phyloP scores from a whole-genome alignment of 2,329 filamentous ascomycete genomes.

The Calonectria naviculata region DNA sequence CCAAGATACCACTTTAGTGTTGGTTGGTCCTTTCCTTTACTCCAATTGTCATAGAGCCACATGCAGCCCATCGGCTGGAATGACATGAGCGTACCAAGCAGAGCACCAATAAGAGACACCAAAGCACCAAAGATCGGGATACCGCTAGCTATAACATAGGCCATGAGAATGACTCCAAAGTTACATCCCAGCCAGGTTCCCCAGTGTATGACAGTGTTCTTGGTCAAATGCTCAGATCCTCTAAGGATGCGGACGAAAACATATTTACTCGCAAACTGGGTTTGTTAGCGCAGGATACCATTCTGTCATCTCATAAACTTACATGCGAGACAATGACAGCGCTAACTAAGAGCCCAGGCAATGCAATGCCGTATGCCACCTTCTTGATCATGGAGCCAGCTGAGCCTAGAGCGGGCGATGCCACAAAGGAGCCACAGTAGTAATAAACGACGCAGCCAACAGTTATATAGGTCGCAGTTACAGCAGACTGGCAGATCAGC shows the following conservation, averaged over 20 bases:
- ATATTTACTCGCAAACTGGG: neutral
- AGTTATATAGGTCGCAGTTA: conserved; percentile 45
- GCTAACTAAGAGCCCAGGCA: conserved; percentile 42
- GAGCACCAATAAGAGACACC: conserved; percentile 44
- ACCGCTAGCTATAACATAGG: conserved; percentile 40
- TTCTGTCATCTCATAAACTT: neutral
- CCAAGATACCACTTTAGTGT: conserved; percentile 23
- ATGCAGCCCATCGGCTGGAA: conserved; percentile 43
- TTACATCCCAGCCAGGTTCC: conserved; percentile 45
- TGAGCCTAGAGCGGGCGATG: conserved; percentile 57
- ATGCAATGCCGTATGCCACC: conserved; percentile 52
- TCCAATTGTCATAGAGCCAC: conserved; percentile 44
- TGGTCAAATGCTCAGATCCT: conserved; percentile 43
- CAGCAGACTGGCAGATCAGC: conserved; percentile 37
- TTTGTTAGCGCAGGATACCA: neutral
- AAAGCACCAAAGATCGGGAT: conserved; percentile 40
- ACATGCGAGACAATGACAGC: neutral
- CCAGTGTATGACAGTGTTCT: conserved; percentile 45
- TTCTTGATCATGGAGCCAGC: conserved; percentile 55
- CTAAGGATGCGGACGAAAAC: conserved; percentile 39
- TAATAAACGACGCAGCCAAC: conserved; percentile 55
- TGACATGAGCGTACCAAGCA: conserved; percentile 43
- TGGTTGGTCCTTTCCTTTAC: conserved; percentile 23
- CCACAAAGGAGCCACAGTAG: conserved; percentile 57
- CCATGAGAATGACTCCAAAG: conserved; percentile 32